Conservation (phyloP, 192 early-diverging fungal genomes). For the Coemansia sp. region DNA sequence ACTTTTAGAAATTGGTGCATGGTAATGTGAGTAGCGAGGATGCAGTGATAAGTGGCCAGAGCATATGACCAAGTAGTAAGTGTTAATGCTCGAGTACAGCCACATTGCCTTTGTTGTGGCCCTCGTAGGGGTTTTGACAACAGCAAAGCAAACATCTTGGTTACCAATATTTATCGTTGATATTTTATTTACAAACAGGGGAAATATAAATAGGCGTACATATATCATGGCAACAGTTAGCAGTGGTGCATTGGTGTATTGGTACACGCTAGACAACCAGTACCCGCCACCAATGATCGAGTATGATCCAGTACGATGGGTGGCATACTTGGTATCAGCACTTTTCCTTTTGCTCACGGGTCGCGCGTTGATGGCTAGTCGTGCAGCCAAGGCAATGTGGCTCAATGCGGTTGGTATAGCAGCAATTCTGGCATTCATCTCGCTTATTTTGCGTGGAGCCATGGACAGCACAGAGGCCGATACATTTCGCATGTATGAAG, state of each 20-base stretch:
- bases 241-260: constrained; percentile 43
- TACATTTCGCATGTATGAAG: constrained; percentile 48
- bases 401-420: constrained; percentile 23
- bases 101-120: background rate
- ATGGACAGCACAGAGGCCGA: constrained; percentile 28
- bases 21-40: background rate
- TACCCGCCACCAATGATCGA: constrained; percentile 49
- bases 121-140: background rate
- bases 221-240: constrained; percentile 3
- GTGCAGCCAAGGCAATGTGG: constrained; percentile 25
- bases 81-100: background rate
- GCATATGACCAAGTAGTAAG: constrained; percentile 8
- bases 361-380: constrained; percentile 29
- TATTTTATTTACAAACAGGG: background rate
- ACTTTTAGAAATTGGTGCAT: background rate
- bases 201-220: background rate
- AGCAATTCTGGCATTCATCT: constrained; percentile 33
- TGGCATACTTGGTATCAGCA: constrained; percentile 39
- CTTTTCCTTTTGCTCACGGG: constrained; percentile 31
- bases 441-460: constrained; percentile 46
- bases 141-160: background rate
- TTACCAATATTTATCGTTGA: background rate
- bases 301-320: constrained; percentile 48
- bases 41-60: background rate
- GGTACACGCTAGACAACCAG: constrained; percentile 43